These are phyloP conservation scores for Pholiota conissans DNA, from an alignment of 768 basidiomycete species.

Conservation along the genomic window DNA sequence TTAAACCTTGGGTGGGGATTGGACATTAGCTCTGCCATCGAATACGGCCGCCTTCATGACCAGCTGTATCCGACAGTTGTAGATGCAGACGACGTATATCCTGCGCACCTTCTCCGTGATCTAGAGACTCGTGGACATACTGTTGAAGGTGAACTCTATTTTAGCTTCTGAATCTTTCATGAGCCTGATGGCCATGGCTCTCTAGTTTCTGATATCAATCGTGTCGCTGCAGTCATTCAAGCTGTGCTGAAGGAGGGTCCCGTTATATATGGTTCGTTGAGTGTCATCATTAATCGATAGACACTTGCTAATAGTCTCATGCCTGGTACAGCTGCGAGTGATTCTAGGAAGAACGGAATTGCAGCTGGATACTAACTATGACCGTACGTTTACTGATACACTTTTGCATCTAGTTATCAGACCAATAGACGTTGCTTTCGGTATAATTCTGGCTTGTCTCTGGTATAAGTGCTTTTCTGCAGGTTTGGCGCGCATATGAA, in stretches of 20 bases:
- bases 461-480: no score
- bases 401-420: neutral
- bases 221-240: conserved; percentile 79
- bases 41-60: conserved; percentile 80
- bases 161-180: neutral
- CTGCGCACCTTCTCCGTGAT: conserved; percentile 51
- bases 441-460: neutral
- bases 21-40: conserved; percentile 80
- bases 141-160: conserved; percentile 50
- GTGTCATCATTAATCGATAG: conserved; percentile 2
- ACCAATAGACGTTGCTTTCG: neutral
- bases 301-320: conserved; percentile 1
- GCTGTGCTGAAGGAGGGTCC: conserved; percentile 54
- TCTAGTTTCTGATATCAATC: conserved; percentile 63
- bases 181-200: conserved; percentile 1
- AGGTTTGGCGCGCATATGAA: no score
- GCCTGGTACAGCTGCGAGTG: conserved; percentile 69
- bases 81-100: conserved; percentile 65
- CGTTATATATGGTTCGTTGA: conserved; percentile 59
- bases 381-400: neutral
- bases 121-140: conserved; percentile 70
- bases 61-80: conserved; percentile 73
- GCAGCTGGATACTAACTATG: conserved; percentile 68
- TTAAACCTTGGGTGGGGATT: conserved; percentile 81
- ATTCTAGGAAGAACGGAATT: conserved; percentile 91